Evolutionary conservation across 2,329 filamentous ascomycete species (phyloP), one percentile per base, ranked within the genome.

Genomic region (Ascosphaera pollenicola): DNA sequence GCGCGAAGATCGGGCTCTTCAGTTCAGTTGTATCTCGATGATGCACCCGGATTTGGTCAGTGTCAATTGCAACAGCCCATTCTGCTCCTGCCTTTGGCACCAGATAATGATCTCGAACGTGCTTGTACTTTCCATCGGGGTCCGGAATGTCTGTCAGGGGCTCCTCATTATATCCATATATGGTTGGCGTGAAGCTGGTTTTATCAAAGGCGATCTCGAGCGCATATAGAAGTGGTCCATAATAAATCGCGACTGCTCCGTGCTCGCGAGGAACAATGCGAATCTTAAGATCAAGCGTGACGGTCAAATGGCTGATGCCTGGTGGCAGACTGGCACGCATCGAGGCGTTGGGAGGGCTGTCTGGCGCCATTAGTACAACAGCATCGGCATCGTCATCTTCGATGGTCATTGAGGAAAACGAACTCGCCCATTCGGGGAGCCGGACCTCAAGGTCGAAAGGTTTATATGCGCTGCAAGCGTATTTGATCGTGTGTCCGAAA

Each of bases 361-460:
- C 53, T 11, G 58, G 56, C 8, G 40, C 34, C 24, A 50, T 44
- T 19, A 35, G 34, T 15, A 41, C 42, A 34, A 38, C 38, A 15
- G 44, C 31, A 13, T 48, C 49, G 8, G n/a, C n/a, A n/a, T n/a
- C n/a, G n/a, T 40, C 41, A 35, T 51, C 46, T 26, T 51, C 38
- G 28, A 48, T 42, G 16, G 49, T 42, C 21, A 44, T 45, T 30
- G 47, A 47, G 13, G 48, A 45, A 21, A 42, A 45, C n/a, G 43
- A 39, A 15, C 51, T 46, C 2, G 54, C 51, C 64, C 64, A 67
- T 7, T 41, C 40, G 2, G 64, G 64, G n/a, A 66, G 55, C 15
- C 64, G 56, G 37, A 68, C 48, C 41, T 58, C 54, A 41, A 68
- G 60, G n/a, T 52, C 49, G 44, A 65, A 63, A 4, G 54, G 36